Evolutionary conservation across 1,284 basidiomycete species (phyloP).

Genomic region (Puccinia triticina): DNA sequence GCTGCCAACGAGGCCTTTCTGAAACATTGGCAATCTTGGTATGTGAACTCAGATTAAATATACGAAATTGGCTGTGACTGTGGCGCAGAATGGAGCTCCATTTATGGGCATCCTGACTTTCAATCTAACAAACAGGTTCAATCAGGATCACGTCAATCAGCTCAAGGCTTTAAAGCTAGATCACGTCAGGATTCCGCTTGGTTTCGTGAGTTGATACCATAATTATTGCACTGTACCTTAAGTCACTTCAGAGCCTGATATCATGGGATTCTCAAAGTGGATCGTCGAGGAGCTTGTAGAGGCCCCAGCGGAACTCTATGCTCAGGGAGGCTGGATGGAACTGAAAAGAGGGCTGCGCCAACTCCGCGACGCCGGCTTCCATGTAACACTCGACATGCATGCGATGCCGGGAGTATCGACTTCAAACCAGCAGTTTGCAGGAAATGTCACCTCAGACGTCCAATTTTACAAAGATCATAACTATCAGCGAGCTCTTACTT

Average conservation of each 20-base stretch:
- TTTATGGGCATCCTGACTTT: not conserved
- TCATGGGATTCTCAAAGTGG: no score
- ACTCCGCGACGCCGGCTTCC: conserved; percentile 39
- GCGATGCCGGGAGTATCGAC: conserved; percentile 73
- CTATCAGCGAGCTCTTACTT: conserved; percentile 73
- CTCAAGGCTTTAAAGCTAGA: conserved; percentile 69
- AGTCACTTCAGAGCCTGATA: no score
- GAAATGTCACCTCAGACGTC: conserved; percentile 69
- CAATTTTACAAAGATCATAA: conserved; percentile 75
- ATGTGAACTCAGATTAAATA: not conserved
- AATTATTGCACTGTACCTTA: no score
- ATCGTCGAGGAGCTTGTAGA: conserved; percentile 73
- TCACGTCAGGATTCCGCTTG: conserved; percentile 74
- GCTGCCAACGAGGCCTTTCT: conserved; percentile 68
- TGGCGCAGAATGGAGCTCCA: not conserved
- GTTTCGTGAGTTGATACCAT: conserved; percentile 63
- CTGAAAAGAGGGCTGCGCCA: conserved; percentile 59
- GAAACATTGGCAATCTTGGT: conserved; percentile 67
- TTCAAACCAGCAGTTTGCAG: conserved; percentile 69
- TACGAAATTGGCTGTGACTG: not conserved
- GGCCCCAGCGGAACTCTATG: conserved; percentile 68
- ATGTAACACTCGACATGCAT: conserved; percentile 61
- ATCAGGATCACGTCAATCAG: conserved; percentile 66
- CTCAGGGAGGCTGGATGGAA: conserved; percentile 70
- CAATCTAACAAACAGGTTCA: conserved; percentile 67